Conservation (phyloP, 345 rosid genomes). For the Hibiscus mutabilis region DNA sequence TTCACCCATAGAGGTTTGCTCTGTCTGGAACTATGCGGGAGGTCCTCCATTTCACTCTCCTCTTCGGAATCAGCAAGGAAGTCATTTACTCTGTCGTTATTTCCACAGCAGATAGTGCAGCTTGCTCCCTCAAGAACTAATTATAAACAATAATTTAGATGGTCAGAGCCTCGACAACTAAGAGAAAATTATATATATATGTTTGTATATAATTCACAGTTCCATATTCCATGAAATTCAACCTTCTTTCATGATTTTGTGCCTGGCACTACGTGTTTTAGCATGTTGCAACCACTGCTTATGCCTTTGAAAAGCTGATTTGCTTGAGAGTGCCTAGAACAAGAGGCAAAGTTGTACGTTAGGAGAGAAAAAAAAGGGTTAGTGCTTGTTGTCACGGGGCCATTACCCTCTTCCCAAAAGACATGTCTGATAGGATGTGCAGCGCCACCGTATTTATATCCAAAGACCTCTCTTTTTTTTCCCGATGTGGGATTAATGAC, state of each 20-base stretch:
- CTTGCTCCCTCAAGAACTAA: constrained; percentile 94
- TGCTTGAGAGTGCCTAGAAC: constrained; percentile 76
- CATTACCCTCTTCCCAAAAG: no score
- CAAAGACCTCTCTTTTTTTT: no score
- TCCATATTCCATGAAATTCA: background rate
- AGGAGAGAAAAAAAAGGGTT: background rate
- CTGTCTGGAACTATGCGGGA: constrained; percentile 33
- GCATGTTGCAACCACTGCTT: constrained; percentile 91
- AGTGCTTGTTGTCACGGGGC: no score
- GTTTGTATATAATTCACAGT: background rate
- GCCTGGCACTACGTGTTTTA: constrained; percentile 91
- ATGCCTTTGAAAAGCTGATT: constrained; percentile 83
- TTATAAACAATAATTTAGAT: constrained; percentile 16
- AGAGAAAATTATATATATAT: background rate
- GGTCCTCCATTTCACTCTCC: constrained; percentile 53
- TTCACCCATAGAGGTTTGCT: constrained; percentile 64
- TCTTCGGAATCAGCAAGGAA: constrained; percentile 60
- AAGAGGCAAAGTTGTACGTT: constrained; percentile 10
- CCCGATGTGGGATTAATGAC: no score
- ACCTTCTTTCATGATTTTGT: constrained; percentile 85
- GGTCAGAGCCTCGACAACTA: constrained; percentile 1
- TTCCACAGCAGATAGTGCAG: constrained; percentile 69
- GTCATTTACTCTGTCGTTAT: constrained; percentile 74
- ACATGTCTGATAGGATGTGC: no score
- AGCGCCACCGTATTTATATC: no score